A percentile compares a stretch with the other conserved stretches of the same genome.
Evolutionary conservation across 495 filamentous ascomycete species (phyloP).

Genomic region (Parathielavia hyrcaniae): DNA sequence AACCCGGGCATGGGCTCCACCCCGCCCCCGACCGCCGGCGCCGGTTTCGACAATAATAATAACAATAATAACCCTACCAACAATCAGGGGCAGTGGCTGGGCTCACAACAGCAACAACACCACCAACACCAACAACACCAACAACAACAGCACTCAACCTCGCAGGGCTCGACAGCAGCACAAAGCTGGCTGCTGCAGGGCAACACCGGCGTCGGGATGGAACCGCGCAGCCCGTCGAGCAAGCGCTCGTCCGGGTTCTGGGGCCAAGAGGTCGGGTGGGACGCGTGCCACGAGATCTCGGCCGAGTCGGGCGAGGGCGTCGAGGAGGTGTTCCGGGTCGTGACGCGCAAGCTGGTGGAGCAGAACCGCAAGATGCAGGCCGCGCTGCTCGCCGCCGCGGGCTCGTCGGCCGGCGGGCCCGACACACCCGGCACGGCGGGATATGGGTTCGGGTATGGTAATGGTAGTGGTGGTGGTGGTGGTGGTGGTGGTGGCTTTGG

Average conservation of each 20-base stretch:
- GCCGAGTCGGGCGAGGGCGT: constrained; percentile 93
- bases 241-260: constrained; percentile 81
- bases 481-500: neutral
- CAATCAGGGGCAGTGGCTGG: neutral
- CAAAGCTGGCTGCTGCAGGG: neutral
- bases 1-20: constrained; percentile 59
- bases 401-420: constrained; percentile 26
- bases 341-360: constrained; percentile 90
- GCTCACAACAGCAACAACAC: too few relatives aligned
- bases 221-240: constrained; percentile 59
- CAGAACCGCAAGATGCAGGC: constrained; percentile 68
- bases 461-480: neutral
- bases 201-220: constrained; percentile 22
- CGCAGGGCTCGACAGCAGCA: neutral
- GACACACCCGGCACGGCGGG: neutral
- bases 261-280: constrained; percentile 90
- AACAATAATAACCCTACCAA: neutral
- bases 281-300: constrained; percentile 93
- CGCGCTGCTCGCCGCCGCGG: constrained; percentile 43
- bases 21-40: constrained; percentile 51
- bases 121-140: neutral
- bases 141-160: constrained; percentile 3
- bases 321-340: constrained; percentile 94
- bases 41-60: constrained; percentile 11
- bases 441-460: too few relatives aligned